Conservation (phyloP, 1,284 basidiomycete species). For the Malassezia yamatoensis region DNA sequence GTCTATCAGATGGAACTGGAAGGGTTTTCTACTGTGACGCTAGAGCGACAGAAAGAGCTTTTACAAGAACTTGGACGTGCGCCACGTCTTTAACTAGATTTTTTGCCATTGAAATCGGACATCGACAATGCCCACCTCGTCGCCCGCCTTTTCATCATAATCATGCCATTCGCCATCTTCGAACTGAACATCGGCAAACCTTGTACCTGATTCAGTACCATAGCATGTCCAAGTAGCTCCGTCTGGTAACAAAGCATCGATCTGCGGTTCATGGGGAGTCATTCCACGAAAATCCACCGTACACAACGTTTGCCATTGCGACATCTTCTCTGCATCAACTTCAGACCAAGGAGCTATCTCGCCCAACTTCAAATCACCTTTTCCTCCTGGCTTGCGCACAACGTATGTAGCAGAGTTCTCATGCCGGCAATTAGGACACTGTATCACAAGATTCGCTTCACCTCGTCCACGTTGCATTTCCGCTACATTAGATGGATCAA, state of each 20-base stretch:
- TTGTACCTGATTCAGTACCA: constrained; percentile 25
- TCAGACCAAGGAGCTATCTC: constrained; percentile 31
- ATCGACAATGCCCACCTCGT: constrained; percentile 38
- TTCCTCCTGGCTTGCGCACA: constrained; percentile 4
- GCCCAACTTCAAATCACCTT: constrained; percentile 11
- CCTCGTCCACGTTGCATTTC: constrained; percentile 39
- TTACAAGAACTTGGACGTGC: constrained; percentile 30
- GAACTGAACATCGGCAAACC: constrained; percentile 35
- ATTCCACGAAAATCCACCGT: constrained; percentile 41
- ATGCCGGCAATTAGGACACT: constrained; percentile 20
- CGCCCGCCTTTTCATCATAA: constrained; percentile 44
- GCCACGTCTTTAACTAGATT: constrained; percentile 9
- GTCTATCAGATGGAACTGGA: constrained; percentile 66
- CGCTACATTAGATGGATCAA: constrained; percentile 26
- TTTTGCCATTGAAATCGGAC: constrained; percentile 23
- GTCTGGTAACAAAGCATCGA: constrained; percentile 13
- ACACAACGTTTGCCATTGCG: constrained; percentile 34
- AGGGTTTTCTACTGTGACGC: constrained; percentile 57
- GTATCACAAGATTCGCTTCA: constrained; percentile 37
- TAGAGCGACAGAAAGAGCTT: constrained; percentile 29
- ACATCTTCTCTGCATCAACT: constrained; percentile 17
- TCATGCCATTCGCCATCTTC: constrained; percentile 47
- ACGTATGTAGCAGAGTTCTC: constrained; percentile 16
- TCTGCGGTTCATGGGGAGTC: constrained; percentile 20
- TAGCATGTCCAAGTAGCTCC: constrained; percentile 34